phyloP scores from a whole-genome alignment of 768 basidiomycete species.

The Kwoniella mangroviensis region DNA sequence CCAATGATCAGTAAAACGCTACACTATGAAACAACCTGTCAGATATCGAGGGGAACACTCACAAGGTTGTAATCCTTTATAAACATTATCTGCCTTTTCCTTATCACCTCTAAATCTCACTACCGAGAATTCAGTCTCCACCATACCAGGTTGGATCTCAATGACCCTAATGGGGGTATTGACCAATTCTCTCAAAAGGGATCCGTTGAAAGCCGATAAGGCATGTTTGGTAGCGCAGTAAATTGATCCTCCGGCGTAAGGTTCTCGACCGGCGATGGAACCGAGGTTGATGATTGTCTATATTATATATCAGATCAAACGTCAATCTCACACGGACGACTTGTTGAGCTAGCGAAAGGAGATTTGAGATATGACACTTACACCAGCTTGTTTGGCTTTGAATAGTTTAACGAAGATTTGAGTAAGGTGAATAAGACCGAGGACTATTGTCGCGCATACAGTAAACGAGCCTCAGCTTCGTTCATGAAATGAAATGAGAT shows the following conservation, averaged over 20 bases:
- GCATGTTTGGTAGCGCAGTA: slow-evolving; percentile 79
- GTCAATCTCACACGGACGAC: neutral
- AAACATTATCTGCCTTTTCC: slow-evolving; percentile 81
- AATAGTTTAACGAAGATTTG: slow-evolving; percentile 54
- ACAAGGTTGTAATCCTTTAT: slow-evolving; percentile 86
- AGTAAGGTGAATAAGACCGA: slow-evolving; percentile 56
- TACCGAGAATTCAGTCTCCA: slow-evolving; percentile 85
- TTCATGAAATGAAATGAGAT: no score
- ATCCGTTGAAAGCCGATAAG: slow-evolving; percentile 81
- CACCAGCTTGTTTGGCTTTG: slow-evolving; percentile 52
- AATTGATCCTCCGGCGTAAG: slow-evolving; percentile 85
- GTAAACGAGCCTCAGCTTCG: no score
- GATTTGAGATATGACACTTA: slow-evolving; percentile 45
- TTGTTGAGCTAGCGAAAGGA: neutral
- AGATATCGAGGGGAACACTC: slow-evolving; percentile 15
- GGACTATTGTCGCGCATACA: slow-evolving; percentile 26
- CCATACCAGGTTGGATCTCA: slow-evolving; percentile 95
- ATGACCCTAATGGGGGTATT: slow-evolving; percentile 91
- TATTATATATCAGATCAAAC: neutral
- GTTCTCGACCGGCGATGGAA: slow-evolving; percentile 83
- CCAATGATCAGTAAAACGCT: no score
- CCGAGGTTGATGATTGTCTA: slow-evolving; percentile 91
- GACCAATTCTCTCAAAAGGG: slow-evolving; percentile 83
- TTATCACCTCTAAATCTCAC: slow-evolving; percentile 87
- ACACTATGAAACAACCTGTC: no score